Evolutionary conservation across 257 asterid species (phyloP).

Genomic region (Solanum etuberosum): DNA sequence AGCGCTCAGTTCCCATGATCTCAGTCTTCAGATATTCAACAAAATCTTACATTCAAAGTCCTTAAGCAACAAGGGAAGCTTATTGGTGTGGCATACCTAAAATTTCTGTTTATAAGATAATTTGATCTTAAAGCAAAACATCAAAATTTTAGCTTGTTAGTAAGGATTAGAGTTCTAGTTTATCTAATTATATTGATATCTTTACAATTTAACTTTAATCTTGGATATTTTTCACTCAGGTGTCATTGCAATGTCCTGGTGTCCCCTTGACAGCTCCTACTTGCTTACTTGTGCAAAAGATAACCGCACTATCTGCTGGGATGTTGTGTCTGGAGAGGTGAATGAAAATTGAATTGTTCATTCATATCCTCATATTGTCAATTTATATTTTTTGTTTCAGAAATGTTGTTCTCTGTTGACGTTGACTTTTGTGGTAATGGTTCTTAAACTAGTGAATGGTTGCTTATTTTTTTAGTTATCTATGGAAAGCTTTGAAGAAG

Average conservation of each 20-base stretch:
- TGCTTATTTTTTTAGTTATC: background rate
- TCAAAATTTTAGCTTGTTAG: background rate
- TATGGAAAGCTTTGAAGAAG: background rate
- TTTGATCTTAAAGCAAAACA: background rate
- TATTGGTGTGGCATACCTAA: background rate
- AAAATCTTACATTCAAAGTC: background rate
- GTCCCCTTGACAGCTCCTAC: constrained; percentile 89
- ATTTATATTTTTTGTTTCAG: background rate
- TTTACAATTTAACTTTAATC: background rate
- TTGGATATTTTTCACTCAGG: constrained; percentile 36
- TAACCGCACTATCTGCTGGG: constrained; percentile 99
- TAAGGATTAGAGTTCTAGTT: background rate
- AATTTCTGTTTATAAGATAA: background rate
- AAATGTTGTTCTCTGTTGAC: background rate
- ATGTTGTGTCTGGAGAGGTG: constrained; percentile 79
- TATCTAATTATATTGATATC: background rate
- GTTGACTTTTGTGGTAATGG: background rate
- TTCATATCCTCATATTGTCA: background rate
- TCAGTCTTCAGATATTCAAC: background rate
- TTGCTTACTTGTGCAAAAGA: constrained; percentile 97
- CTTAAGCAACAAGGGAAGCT: background rate
- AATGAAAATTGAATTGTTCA: background rate
- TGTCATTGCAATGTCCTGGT: constrained; percentile 98
- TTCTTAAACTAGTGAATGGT: background rate
- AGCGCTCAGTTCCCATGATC: background rate